Conservation (phyloP, 78 protist genomes). For the Dictyostelium purpureum region DNA sequence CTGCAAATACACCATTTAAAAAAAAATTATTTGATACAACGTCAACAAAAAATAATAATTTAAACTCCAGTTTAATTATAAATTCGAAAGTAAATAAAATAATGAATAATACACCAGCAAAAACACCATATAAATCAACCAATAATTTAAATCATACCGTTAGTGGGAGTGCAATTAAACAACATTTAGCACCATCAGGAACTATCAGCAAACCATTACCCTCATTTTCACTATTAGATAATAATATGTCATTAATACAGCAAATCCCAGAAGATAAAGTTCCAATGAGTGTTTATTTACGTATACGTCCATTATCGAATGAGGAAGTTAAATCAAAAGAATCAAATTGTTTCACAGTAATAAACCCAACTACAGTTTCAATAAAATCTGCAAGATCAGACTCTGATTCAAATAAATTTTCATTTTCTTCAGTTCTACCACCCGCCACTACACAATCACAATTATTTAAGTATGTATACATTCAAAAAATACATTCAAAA, state of each 20-base stretch:
- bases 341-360: constrained; percentile 27
- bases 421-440: constrained; percentile 41
- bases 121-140: background rate
- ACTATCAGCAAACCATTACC: background rate
- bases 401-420: constrained; percentile 52
- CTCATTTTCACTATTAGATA: background rate
- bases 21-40: constrained; percentile 3
- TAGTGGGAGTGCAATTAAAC: constrained; percentile 1
- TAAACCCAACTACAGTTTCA: constrained; percentile 13
- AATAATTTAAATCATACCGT: background rate
- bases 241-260: background rate
- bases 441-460: constrained; percentile 32
- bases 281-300: constrained; percentile 75
- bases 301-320: constrained; percentile 63
- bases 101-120: background rate
- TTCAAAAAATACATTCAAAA: background rate
- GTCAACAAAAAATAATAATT: background rate
- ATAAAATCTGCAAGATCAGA: constrained; percentile 45
- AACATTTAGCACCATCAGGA: background rate
- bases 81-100: background rate
- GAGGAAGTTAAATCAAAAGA: constrained; percentile 47
- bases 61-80: background rate
- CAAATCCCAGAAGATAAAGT: constrained; percentile 17
- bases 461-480: constrained; percentile 43
- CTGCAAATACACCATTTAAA: constrained; percentile 7